Conservation (phyloP, 2,329 filamentous ascomycete species). For the Xylaria digitata region DNA sequence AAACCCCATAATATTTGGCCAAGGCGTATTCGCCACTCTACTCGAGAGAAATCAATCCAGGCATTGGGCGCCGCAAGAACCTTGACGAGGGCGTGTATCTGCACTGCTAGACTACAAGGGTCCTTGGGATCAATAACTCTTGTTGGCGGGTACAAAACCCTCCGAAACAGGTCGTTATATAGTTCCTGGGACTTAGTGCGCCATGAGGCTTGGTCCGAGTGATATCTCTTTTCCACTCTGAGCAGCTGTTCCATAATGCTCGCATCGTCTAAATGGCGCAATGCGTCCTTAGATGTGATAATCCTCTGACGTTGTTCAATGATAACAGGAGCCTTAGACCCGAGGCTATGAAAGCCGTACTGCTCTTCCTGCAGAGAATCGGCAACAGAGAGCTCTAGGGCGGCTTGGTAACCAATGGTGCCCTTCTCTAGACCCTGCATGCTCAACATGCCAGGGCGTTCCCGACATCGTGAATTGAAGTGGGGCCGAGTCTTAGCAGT, state of each 20-base stretch:
- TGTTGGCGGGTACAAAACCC: conserved; percentile 68
- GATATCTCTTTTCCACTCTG: conserved; percentile 66
- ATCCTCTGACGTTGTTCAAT: conserved; percentile 69
- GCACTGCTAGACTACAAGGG: conserved; percentile 73
- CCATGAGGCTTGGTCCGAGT: conserved; percentile 63
- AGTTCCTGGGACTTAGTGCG: conserved; percentile 65
- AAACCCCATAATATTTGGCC: conserved; percentile 78
- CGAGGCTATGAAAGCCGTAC: conserved; percentile 68
- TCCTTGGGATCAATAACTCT: conserved; percentile 67
- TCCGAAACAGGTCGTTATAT: conserved; percentile 71
- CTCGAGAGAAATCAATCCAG: conserved; percentile 79
- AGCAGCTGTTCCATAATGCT: conserved; percentile 69
- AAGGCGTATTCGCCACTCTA: conserved; percentile 79
- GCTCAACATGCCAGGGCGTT: conserved; percentile 77
- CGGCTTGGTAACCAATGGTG: conserved; percentile 75
- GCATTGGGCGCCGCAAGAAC: conserved; percentile 73
- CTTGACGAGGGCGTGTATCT: conserved; percentile 75
- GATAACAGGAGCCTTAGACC: conserved; percentile 65
- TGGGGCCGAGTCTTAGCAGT: conserved; percentile 63
- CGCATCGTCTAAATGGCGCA: conserved; percentile 66
- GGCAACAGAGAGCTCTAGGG: conserved; percentile 72
- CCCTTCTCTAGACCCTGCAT: conserved; percentile 78
- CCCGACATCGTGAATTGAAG: conserved; percentile 68
- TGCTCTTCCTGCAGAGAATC: conserved; percentile 73
- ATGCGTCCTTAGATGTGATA: conserved; percentile 62